Base-by-base conservation (phyloP, 768 basidiomycete genomes). In the Russula emetica region DNA sequence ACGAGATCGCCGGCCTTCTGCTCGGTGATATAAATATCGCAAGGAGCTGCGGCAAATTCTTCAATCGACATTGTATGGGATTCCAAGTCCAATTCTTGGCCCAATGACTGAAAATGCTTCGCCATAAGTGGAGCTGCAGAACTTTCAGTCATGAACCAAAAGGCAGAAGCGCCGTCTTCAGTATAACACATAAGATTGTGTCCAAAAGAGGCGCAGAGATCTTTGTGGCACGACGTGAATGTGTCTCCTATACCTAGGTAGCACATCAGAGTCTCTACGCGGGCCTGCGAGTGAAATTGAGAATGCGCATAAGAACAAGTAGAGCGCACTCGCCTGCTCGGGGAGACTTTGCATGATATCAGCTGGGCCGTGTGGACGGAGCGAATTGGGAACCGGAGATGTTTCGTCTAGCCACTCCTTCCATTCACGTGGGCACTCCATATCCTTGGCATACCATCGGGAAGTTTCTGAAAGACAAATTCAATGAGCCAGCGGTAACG, bases 101-200 rank as follows among this genome's bases (percentile, higher is more conserved):
- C 72, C 30, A 88, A 73, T 5, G 81, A 79, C 18, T 71, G 66
- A 66, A 93, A 90, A 70, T 86, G 90, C 30, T 76, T 72, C 0
- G 83, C 76, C 5, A 82, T 87, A 11, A 70, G 73, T 11, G 79
- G 76, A 16, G 87, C 83, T 62, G 79, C 81, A 0, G 82, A 78
- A 30, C 83, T 78, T 63, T 80, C 76, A 2, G 92, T 91, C 88
- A 94, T 90, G 74, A 93, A 92, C 92, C 91, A 93, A 70, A 85
- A 90, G 1, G 90, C 86, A 1, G 85, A 87, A 0, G 86, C 90
- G 45, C 74, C 79, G 26, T 84, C 75, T 70, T 90, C 88, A 0
- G 91, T 83, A 71, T 88, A 87, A 69, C 86, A 87, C 91, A 94
- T 93, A 24, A 94, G 75, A 71, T 94, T 94, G 60, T 93, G 91